Conservation (phyloP, 1,284 basidiomycete species). For the Malassezia equina region DNA sequence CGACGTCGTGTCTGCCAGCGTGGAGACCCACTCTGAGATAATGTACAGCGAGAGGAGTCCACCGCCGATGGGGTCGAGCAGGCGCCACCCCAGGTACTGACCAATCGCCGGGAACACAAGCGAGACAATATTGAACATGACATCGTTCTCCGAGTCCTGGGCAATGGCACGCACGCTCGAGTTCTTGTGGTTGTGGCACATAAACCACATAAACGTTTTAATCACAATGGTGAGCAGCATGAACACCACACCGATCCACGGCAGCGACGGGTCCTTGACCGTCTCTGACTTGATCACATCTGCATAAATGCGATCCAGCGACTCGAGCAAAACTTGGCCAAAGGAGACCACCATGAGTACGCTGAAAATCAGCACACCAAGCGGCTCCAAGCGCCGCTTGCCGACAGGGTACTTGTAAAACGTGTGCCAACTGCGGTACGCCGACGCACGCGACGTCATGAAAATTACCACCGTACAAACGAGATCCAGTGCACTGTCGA, state of each 20-base stretch:
- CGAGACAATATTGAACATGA: constrained; percentile 54
- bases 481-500: constrained; percentile 55
- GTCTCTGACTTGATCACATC: constrained; percentile 34
- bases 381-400: constrained; percentile 52
- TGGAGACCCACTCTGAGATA: constrained; percentile 41
- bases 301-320: constrained; percentile 24
- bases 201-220: constrained; percentile 52
- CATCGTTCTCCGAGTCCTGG: constrained; percentile 54
- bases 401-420: constrained; percentile 52
- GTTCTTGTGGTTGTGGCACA: constrained; percentile 48
- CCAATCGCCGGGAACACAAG: constrained; percentile 53
- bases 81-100: constrained; percentile 23
- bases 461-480: constrained; percentile 52
- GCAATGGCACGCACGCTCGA: constrained; percentile 48
- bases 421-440: constrained; percentile 36
- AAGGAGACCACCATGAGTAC: constrained; percentile 55
- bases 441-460: constrained; percentile 34
- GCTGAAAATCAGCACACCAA: constrained; percentile 52
- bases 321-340: constrained; percentile 41
- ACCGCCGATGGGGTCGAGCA: constrained; percentile 43
- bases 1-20: constrained; percentile 35
- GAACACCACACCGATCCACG: constrained; percentile 40
- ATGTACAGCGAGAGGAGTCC: constrained; percentile 32
- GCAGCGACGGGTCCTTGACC: constrained; percentile 31
- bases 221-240: constrained; percentile 55